Percentiles rank a stretch among this genome's conserved stretches.
phyloP scores from a whole-genome alignment of 257 asterid genomes.

The Penstemon davidsonii region DNA sequence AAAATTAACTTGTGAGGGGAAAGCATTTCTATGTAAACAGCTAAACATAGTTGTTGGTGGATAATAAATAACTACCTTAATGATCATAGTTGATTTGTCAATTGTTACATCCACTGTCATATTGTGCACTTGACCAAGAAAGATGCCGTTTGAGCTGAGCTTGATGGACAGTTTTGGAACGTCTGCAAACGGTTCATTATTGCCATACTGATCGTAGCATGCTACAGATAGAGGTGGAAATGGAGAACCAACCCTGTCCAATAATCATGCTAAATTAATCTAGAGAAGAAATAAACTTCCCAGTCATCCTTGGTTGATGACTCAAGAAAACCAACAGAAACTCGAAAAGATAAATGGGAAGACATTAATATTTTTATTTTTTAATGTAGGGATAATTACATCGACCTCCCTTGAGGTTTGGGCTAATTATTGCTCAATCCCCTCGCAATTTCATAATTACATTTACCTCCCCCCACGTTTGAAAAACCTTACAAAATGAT shows the following conservation, averaged over 20 bases:
- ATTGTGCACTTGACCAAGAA: constrained; percentile 29
- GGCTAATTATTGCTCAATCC: too few species aligned
- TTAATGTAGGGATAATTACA: too few species aligned
- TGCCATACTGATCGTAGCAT: constrained; percentile 50
- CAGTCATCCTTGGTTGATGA: too few species aligned
- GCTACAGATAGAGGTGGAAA: constrained; percentile 39
- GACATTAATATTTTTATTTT: too few species aligned
- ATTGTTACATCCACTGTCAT: constrained; percentile 32
- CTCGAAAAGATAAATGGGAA: too few species aligned
- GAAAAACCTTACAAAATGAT: too few species aligned
- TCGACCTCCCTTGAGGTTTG: too few species aligned
- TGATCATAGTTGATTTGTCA: constrained; percentile 32
- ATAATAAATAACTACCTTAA: constrained; percentile 41
- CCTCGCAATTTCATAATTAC: too few species aligned
- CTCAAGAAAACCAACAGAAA: too few species aligned
- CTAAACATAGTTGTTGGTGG: not conserved
- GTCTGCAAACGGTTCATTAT: constrained; percentile 36
- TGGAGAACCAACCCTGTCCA: constrained; percentile 56
- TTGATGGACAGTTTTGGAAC: constrained; percentile 35
- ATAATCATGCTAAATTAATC: not conserved
- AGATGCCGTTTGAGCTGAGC: constrained; percentile 27
- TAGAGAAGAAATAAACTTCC: too few species aligned
- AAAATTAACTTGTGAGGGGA: constrained; percentile 21
- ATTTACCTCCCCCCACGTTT: too few species aligned
- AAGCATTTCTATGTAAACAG: constrained; percentile 2